Evolutionary conservation across 2,329 filamentous ascomycete species (phyloP), one percentile per base, ranked within the genome.

Genomic region (Decorospora gaudefroyi): DNA sequence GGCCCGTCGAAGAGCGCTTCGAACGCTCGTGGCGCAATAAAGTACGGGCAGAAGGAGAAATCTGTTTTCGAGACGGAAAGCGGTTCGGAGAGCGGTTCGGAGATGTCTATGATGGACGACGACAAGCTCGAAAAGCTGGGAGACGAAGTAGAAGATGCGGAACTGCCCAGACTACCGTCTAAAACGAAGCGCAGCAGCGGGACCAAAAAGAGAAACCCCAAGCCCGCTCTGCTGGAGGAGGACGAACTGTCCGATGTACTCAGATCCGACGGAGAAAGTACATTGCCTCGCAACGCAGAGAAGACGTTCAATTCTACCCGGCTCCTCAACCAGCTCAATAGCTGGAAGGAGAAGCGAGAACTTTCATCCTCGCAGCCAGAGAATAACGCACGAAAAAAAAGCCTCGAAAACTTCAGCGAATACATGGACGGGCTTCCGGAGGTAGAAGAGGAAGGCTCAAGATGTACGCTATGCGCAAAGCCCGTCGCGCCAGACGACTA

Each of bases 391-490:
- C 50, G 55, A 5, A 49, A 46, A 12, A 43, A 57, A 28, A 40
- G 40, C 2, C 47, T 59, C 2, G 48, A 56, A 4, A 42, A 55
- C 17, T 31, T 64, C 7, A 42, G 54, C 8, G 44, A 46, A 4
- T 59, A 62, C 40, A 41, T 62, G 5, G 37, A 46, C 15, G 41
- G 51, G 6, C 48, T 62, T 6, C 53, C 53, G 2, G 17, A 45
- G 4, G 49, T 57, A 9, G 51, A 53, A 29, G 46, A 51, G 19
- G 51, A 57, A 36, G 54, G 56, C 12, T 53, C 56, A 6, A 31
- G 25, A 30, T 92, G 88, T 61, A 84, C 86, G 1, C 80, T 88
- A 72, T 92, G 88, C 64, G 77, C 80, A 10, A 73, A 79, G 29
- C 59, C 73, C 2, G 82, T 91, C 4, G 77, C 83, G 38, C 69